A percentile compares a stretch with the other conserved stretches of the same genome.
Conservation (phyloP, 345 rosid genomes). For the Ricinus communis region DNA sequence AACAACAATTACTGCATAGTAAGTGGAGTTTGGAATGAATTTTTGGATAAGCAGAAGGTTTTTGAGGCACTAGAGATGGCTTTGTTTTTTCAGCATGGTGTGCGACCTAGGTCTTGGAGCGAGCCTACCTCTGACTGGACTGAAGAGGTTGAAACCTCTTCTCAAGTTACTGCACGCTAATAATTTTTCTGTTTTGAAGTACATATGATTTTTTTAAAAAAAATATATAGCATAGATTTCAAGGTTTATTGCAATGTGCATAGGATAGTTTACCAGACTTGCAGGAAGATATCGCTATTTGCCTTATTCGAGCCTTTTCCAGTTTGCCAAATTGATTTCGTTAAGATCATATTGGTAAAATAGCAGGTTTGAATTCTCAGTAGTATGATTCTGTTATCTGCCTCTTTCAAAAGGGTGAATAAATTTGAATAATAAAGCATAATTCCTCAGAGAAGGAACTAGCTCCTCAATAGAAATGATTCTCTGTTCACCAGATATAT, state of each 20-base stretch:
- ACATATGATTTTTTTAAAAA: not conserved
- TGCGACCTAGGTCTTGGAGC: slow-evolving; percentile 80
- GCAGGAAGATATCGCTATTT: not conserved
- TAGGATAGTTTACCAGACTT: not conserved
- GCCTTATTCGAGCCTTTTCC: not conserved
- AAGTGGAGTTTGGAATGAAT: slow-evolving; percentile 75
- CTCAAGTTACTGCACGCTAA: slow-evolving; percentile 27
- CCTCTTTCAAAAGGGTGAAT: not conserved
- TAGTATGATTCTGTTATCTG: not conserved
- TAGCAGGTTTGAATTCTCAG: not conserved
- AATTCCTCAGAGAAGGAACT: too few species aligned
- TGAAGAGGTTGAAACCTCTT: slow-evolving; percentile 39
- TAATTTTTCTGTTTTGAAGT: not conserved
- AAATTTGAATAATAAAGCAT: not conserved
- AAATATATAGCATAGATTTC: not conserved
- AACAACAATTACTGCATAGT: slow-evolving; percentile 88
- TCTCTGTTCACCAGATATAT: too few species aligned
- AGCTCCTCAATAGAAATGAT: too few species aligned
- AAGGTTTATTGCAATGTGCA: not conserved
- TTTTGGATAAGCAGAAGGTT: slow-evolving; percentile 57
- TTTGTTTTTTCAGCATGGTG: slow-evolving; percentile 54
- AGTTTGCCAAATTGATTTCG: not conserved
- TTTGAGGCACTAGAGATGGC: slow-evolving; percentile 81
- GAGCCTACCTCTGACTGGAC: slow-evolving; percentile 69
- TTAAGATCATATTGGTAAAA: not conserved